Evolutionary conservation across 1,284 basidiomycete genomes (phyloP).

Genomic region (Porodaedalea pini): DNA sequence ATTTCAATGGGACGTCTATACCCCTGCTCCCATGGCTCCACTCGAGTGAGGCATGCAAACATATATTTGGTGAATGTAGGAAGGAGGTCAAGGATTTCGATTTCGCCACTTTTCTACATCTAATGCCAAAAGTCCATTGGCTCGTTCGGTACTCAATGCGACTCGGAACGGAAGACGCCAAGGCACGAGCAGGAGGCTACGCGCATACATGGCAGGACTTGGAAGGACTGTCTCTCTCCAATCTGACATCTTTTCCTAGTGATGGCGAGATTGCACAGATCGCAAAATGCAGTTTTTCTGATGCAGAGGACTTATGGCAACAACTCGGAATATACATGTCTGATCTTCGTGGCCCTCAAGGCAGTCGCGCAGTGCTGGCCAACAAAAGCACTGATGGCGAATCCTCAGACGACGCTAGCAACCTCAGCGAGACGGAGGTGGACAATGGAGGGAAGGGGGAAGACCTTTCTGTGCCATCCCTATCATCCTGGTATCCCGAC

Average conservation of each 20-base stretch:
- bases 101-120: neutral
- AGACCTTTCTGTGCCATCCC: neutral
- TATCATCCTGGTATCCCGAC: neutral
- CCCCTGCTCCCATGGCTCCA: slow-evolving; percentile 30
- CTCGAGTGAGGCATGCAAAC: neutral
- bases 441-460: neutral
- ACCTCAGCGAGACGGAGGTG: neutral
- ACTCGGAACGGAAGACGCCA: neutral
- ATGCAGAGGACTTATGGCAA: neutral
- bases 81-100: neutral
- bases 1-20: slow-evolving; percentile 19
- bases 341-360: neutral
- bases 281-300: neutral
- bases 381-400: neutral
- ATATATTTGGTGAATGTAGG: neutral
- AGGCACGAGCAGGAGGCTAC: neutral
- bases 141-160: neutral
- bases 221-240: neutral
- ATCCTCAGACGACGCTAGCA: neutral
- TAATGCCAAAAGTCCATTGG: neutral
- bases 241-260: neutral
- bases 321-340: neutral
- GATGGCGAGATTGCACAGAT: neutral
- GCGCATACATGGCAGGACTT: neutral
- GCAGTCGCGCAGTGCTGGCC: no score